Conservation (phyloP, 2,329 filamentous ascomycete genomes). For the Fusarium cyanostomum region DNA sequence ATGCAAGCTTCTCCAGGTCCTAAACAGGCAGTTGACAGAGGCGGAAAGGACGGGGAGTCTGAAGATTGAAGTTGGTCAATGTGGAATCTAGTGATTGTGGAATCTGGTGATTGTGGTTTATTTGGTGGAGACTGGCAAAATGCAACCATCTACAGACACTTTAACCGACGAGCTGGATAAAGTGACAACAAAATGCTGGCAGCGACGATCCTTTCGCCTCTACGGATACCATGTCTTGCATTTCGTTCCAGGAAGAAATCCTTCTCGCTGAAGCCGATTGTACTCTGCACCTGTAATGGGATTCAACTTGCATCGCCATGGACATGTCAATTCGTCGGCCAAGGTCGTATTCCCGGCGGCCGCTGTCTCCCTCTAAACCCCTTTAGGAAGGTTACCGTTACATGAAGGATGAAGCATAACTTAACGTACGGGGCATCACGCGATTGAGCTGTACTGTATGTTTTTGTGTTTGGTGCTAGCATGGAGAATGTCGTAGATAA, state of each 20-base stretch:
- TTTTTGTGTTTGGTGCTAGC: neutral
- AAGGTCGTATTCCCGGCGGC: conserved; percentile 14
- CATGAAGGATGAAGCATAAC: conserved; percentile 11
- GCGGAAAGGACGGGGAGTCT: neutral
- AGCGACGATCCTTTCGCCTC: neutral
- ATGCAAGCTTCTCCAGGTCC: neutral
- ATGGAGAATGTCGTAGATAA: neutral
- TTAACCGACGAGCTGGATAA: no score
- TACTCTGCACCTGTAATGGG: neutral
- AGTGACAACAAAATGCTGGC: neutral
- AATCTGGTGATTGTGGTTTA: conserved; percentile 12
- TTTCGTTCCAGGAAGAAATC: neutral
- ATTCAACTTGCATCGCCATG: neutral
- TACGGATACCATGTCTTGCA: neutral
- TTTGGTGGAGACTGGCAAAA: conserved; percentile 16
- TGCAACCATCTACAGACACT: neutral
- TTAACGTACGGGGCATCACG: neutral
- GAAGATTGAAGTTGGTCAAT: neutral
- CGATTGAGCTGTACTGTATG: neutral
- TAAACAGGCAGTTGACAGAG: conserved; percentile 19
- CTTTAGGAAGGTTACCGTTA: conserved; percentile 36
- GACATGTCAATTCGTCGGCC: neutral
- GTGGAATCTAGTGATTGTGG: neutral
- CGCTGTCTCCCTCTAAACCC: neutral
- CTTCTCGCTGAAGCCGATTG: neutral